Conservation (phyloP, 352 stramenopile species). For the Phytophthora pistaciae region DNA sequence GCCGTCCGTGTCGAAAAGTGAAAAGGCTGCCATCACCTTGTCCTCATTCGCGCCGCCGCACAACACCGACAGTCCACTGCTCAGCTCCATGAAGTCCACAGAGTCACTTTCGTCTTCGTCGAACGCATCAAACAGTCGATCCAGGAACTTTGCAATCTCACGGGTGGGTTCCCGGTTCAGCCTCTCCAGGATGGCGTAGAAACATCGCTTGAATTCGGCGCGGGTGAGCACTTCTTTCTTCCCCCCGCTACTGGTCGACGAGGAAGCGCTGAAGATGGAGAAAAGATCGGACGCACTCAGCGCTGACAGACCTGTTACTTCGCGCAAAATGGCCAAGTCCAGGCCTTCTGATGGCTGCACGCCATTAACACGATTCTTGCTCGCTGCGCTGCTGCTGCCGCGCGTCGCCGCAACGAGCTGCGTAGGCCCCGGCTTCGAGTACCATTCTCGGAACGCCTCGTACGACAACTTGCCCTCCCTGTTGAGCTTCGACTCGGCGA, state of each 20-base stretch:
- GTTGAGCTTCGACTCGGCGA: constrained; percentile 73
- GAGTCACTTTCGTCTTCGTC: constrained; percentile 72
- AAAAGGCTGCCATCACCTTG: constrained; percentile 84
- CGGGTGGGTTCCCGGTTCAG: constrained; percentile 60
- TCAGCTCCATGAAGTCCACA: constrained; percentile 85
- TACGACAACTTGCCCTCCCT: constrained; percentile 78
- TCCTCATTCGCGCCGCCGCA: constrained; percentile 78
- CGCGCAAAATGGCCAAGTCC: constrained; percentile 46
- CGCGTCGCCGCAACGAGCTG: constrained; percentile 41
- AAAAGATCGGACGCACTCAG: constrained; percentile 71
- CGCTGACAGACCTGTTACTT: constrained; percentile 61
- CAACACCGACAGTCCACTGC: constrained; percentile 79
- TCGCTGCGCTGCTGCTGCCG: constrained; percentile 7
- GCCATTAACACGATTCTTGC: constrained; percentile 14
- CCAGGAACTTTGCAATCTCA: constrained; percentile 67
- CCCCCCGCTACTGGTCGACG: constrained; percentile 25
- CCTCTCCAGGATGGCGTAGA: constrained; percentile 69
- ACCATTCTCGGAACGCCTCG: constrained; percentile 81
- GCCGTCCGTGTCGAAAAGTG: constrained; percentile 82
- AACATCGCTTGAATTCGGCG: constrained; percentile 77
- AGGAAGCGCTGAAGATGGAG: constrained; percentile 51
- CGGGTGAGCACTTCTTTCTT: constrained; percentile 49
- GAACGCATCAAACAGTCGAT: constrained; percentile 83
- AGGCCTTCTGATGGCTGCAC: constrained; percentile 22
- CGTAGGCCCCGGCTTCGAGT: constrained; percentile 68